A percentile compares a stretch with the other conserved stretches of the same genome.
These are phyloP conservation scores for Penicillium sp. DNA, from an alignment of 2,329 filamentous ascomycete genomes.

Conservation along the genomic window DNA sequence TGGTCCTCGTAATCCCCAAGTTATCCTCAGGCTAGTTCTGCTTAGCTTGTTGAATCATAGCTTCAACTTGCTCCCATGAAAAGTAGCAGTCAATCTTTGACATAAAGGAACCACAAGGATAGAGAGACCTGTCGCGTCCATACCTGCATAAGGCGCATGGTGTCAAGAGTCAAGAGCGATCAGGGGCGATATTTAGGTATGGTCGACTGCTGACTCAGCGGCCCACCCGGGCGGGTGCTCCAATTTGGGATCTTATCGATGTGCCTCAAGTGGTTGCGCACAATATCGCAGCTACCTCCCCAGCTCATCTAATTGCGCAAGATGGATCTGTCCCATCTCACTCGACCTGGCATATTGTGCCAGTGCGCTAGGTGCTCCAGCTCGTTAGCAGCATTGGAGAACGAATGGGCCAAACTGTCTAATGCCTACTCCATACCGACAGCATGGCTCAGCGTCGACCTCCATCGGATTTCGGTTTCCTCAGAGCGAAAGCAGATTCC, in stretches of 20 bases:
- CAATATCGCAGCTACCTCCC: conserved; percentile 13
- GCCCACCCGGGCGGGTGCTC: too few species aligned
- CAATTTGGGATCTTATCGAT: not conserved
- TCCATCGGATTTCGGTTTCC: conserved; percentile 38
- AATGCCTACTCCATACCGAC: conserved; percentile 37
- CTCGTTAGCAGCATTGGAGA: conserved; percentile 41
- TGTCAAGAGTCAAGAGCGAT: too few species aligned
- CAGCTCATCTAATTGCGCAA: conserved; percentile 8
- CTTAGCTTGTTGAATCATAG: too few species aligned
- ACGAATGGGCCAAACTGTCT: conserved; percentile 41
- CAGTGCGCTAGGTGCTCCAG: conserved; percentile 41
- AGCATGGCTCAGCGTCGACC: conserved; percentile 39
- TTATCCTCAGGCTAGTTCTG: too few species aligned
- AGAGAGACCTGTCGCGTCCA: too few species aligned
- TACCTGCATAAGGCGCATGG: too few species aligned
- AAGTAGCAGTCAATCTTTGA: too few species aligned
- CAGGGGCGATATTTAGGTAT: too few species aligned
- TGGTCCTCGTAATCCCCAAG: too few species aligned
- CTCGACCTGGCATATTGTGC: conserved; percentile 38
- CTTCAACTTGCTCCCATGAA: too few species aligned
- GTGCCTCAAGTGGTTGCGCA: conserved; percentile 8
- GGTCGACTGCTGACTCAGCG: conserved; percentile 37
- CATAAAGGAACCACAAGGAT: too few species aligned
- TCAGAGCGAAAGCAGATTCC: conserved; percentile 38
- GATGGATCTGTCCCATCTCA: conserved; percentile 38